Evolutionary conservation across 139 green algal genomes (phyloP).

Genomic region (Choricystis sp.): DNA sequence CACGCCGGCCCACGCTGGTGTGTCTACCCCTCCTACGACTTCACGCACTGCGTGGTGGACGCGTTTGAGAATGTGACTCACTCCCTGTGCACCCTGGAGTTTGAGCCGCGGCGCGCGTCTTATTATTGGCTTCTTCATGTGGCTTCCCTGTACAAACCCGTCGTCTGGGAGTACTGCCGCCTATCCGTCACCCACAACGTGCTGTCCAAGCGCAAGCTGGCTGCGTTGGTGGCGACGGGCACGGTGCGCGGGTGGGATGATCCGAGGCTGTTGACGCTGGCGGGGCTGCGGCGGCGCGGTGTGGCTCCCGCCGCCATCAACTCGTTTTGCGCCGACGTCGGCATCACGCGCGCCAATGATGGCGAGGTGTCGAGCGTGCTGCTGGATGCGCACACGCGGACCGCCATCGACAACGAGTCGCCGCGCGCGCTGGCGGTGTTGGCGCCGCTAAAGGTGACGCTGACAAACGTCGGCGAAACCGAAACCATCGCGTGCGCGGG

Average conservation of each 20-base stretch:
- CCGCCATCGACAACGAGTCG: constrained; percentile 26
- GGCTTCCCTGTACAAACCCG: constrained; percentile 67
- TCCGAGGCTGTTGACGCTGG: constrained; percentile 79
- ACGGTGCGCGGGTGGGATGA: constrained; percentile 92
- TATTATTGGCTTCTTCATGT: constrained; percentile 88
- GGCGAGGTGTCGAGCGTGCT: constrained; percentile 71
- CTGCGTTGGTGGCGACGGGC: constrained; percentile 63
- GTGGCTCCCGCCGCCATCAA: constrained; percentile 80
- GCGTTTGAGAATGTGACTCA: constrained; percentile 96
- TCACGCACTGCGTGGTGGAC: constrained; percentile 97
- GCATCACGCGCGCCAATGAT: constrained; percentile 74
- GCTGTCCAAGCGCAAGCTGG: constrained; percentile 94
- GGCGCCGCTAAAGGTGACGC: constrained; percentile 64
- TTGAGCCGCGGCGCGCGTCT: constrained; percentile 85
- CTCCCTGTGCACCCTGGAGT: constrained; percentile 98
- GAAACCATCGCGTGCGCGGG: constrained; percentile 22
- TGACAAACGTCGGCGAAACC: constrained; percentile 60
- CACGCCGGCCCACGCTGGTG: constrained; percentile 72
- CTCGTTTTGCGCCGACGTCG: constrained; percentile 76
- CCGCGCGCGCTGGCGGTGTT: constrained; percentile 74
- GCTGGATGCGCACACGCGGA: constrained; percentile 77
- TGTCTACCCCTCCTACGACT: constrained; percentile 99
- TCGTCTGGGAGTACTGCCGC: constrained; percentile 93
- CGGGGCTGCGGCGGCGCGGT: constrained; percentile 78
- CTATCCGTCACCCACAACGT: constrained; percentile 97